Conservation (phyloP, 176 grass and related monocot species). For the Poa pratensis region DNA sequence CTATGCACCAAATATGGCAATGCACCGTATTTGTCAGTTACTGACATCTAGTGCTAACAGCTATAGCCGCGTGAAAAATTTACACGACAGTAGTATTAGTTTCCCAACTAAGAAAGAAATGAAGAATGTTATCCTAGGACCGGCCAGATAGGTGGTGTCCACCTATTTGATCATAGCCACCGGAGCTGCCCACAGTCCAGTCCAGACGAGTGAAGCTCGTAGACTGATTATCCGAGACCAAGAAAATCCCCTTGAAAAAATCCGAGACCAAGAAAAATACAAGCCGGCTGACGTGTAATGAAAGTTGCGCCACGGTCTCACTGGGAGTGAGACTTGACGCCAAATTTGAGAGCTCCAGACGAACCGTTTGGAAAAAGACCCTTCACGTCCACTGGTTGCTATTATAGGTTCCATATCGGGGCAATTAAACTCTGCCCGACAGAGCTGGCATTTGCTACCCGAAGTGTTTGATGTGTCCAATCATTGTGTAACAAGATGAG, state of each 20-base stretch:
- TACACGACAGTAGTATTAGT: too few species aligned
- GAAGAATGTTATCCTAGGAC: neutral
- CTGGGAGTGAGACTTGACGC: conserved; percentile 27
- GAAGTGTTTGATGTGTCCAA: neutral
- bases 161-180: neutral
- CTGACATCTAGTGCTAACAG: neutral
- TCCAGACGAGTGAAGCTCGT: conserved; percentile 14
- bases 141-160: neutral
- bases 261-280: conserved; percentile 15
- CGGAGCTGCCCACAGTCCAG: neutral
- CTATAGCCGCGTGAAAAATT: neutral
- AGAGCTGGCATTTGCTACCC: neutral
- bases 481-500: neutral
- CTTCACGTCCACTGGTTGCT: neutral
- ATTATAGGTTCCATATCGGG: neutral
- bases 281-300: conserved; percentile 13
- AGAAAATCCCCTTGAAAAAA: neutral
- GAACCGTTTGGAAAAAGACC: conserved; percentile 1
- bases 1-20: too few species aligned
- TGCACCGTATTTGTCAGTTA: too few species aligned
- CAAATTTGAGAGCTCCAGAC: conserved; percentile 33
- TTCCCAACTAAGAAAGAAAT: neutral
- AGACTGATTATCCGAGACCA: neutral
- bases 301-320: conserved; percentile 1
- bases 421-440: neutral